Evolutionary conservation across 768 basidiomycete species (phyloP).

Genomic region (Hortiboletus campestris): DNA sequence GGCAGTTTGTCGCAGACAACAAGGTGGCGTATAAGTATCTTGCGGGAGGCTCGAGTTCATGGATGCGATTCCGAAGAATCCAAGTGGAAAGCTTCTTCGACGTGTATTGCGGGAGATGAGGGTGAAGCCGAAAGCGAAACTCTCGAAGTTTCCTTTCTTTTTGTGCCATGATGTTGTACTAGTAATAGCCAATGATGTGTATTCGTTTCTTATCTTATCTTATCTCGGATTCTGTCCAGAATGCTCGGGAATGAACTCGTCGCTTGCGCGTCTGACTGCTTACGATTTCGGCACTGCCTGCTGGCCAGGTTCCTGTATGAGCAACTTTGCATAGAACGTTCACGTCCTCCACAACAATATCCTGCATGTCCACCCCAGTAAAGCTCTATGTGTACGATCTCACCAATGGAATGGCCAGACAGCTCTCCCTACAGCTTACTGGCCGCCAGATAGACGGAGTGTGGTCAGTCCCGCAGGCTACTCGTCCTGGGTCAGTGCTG

Average conservation of each 20-base stretch:
- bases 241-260: neutral
- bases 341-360: neutral
- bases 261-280: constrained; percentile 20
- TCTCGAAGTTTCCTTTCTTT: constrained; percentile 1
- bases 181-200: too few species aligned
- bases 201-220: constrained; percentile 19
- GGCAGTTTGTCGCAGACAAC: constrained; percentile 51
- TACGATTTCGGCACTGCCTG: constrained; percentile 8
- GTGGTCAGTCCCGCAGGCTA: constrained; percentile 52
- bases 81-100: constrained; percentile 58
- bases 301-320: neutral
- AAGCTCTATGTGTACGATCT: constrained; percentile 91
- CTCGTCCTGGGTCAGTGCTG: neutral
- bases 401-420: constrained; percentile 79
- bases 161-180: neutral
- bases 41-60: constrained; percentile 56
- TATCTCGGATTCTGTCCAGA: constrained; percentile 2
- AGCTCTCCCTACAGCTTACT: constrained; percentile 75
- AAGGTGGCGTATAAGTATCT: constrained; percentile 60
- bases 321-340: neutral
- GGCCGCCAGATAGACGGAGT: constrained; percentile 92
- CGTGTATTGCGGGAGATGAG: constrained; percentile 41
- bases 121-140: constrained; percentile 21
- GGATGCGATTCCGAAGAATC: constrained; percentile 56
- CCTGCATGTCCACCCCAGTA: constrained; percentile 42